phyloP scores from a whole-genome alignment of 1,284 basidiomycete genomes.

The Irpex lacteus region DNA sequence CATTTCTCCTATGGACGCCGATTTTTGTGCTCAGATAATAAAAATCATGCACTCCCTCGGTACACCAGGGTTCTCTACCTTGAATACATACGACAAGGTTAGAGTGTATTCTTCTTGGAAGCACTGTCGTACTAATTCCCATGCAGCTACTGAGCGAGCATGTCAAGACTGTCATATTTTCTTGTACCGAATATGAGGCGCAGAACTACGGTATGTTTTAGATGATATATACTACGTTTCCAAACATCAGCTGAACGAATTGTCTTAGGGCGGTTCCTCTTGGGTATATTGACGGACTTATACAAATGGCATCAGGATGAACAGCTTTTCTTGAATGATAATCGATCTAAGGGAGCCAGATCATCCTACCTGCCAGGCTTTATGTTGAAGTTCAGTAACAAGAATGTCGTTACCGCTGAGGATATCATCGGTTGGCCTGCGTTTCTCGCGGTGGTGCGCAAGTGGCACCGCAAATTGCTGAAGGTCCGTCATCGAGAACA shows the following conservation, averaged over 20 bases:
- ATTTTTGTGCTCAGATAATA: conserved; percentile 91
- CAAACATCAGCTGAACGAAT: conserved; percentile 1
- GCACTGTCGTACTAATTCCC: not conserved
- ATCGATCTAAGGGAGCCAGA: conserved; percentile 59
- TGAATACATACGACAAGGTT: conserved; percentile 86
- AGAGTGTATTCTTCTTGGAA: conserved; percentile 10
- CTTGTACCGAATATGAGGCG: conserved; percentile 95
- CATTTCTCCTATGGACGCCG: conserved; percentile 93
- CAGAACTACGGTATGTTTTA: conserved; percentile 76
- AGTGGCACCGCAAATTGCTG: conserved; percentile 79
- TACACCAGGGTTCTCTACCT: conserved; percentile 83
- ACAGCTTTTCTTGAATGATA: conserved; percentile 61
- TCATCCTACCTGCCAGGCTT: conserved; percentile 65
- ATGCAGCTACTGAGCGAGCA: conserved; percentile 78
- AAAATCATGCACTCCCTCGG: conserved; percentile 84
- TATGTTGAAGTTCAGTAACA: conserved; percentile 49
- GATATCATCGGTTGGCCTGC: conserved; percentile 68
- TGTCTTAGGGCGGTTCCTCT: conserved; percentile 75
- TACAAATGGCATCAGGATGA: conserved; percentile 77
- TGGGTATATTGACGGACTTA: conserved; percentile 74
- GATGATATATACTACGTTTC: too few species aligned
- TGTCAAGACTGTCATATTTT: conserved; percentile 83
- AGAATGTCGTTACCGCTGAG: conserved; percentile 40
- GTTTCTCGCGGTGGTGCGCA: conserved; percentile 72
- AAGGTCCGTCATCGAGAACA: conserved; percentile 40